Evolutionary conservation across 345 rosid genomes (phyloP).

Genomic region (Carallia pectinifolia): DNA sequence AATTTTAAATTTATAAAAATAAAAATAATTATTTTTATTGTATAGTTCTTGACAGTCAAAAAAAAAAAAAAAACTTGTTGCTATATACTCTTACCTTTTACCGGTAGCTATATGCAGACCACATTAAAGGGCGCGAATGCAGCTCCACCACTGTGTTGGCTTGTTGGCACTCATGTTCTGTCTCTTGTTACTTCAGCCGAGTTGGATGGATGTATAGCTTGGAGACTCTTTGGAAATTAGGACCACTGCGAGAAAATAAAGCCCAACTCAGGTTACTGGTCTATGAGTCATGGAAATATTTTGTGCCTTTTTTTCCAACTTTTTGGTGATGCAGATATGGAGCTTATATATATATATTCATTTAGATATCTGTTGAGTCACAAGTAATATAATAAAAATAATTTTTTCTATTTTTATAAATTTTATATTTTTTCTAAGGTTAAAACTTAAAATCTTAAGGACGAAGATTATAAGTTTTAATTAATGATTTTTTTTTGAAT

Average conservation of each 20-base stretch:
- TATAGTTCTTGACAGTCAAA: no score
- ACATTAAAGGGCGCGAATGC: not conserved
- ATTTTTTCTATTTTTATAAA: no score
- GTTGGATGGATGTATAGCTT: not conserved
- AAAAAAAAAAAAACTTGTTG: not conserved
- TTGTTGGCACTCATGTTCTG: constrained; percentile 21
- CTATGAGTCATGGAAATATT: not conserved
- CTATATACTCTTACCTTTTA: not conserved
- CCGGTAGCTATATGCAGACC: not conserved
- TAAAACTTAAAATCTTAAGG: no score
- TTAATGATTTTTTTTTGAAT: no score
- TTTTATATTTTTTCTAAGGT: no score
- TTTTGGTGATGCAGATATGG: no score
- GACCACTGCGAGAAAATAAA: constrained; percentile 13
- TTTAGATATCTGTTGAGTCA: no score
- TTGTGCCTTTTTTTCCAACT: not conserved
- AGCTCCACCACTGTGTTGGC: constrained; percentile 23
- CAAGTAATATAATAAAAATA: no score
- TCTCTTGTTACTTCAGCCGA: constrained; percentile 15
- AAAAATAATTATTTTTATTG: no score
- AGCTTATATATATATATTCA: no score
- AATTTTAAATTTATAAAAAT: no score
- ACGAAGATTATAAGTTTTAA: no score
- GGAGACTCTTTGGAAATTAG: not conserved
- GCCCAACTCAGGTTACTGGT: constrained; percentile 1